Percentiles rank a stretch among this genome's conserved stretches.
Evolutionary conservation across 148 eudicot genomes (phyloP).

Genomic region (Chenopodium berlandieri): DNA sequence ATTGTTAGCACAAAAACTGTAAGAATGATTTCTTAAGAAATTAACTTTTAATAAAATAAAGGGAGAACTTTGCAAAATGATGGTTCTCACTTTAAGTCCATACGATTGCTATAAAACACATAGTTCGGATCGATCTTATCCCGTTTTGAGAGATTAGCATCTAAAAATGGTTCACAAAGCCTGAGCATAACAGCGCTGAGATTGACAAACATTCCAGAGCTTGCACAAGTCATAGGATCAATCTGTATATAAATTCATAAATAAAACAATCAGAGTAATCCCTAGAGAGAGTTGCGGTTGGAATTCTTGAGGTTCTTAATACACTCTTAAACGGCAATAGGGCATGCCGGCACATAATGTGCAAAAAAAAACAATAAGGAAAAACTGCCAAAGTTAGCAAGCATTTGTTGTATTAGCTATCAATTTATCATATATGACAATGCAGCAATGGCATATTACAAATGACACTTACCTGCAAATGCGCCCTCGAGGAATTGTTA

Average conservation of each 20-base stretch:
- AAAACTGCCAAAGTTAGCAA: not conserved
- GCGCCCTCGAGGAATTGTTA: constrained; percentile 75
- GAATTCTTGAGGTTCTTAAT: too few relatives aligned
- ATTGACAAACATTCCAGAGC: constrained; percentile 97
- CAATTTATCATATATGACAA: not conserved
- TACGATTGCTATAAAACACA: constrained; percentile 63
- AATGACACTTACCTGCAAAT: constrained; percentile 62
- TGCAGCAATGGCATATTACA: not conserved
- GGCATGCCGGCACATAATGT: constrained; percentile 1
- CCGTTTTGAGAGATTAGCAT: constrained; percentile 70
- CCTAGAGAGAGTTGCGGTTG: not conserved
- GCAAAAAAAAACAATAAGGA: not conserved
- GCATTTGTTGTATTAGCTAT: not conserved
- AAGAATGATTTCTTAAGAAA: constrained; percentile 1
- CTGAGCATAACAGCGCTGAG: constrained; percentile 94
- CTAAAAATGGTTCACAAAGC: constrained; percentile 92
- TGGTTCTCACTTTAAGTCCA: constrained; percentile 68
- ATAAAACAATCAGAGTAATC: not conserved
- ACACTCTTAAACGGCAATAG: not conserved
- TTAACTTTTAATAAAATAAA: too few relatives aligned
- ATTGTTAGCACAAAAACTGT: constrained; percentile 3
- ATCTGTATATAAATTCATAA: constrained; percentile 43
- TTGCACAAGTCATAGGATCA: constrained; percentile 90
- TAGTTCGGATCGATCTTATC: constrained; percentile 87
- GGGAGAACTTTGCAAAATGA: not conserved